Conservation (phyloP, 306 rosid genomes). For the Sicyos edulis region DNA sequence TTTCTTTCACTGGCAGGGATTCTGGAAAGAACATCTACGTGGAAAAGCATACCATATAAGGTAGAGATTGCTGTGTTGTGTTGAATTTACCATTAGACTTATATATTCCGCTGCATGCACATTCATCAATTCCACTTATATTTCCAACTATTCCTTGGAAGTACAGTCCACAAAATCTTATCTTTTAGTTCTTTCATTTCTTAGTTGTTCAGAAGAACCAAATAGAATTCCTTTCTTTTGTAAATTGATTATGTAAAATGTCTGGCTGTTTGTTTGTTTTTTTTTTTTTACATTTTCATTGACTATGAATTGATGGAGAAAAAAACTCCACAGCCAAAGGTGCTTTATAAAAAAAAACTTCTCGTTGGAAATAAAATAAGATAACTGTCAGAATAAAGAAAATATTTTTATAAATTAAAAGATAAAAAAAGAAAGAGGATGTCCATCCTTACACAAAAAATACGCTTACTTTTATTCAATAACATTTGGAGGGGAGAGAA, state of each 20-base stretch:
- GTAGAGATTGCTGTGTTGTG: constrained; percentile 25
- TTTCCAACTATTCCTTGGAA: neutral
- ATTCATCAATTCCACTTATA: neutral
- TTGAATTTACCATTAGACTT: neutral
- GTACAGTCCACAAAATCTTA: neutral
- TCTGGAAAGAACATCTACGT: constrained; percentile 95
- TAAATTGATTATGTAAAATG: neutral
- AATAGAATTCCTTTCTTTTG: neutral
- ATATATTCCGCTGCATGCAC: neutral
- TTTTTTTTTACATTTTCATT: too few relatives aligned
- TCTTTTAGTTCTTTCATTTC: neutral
- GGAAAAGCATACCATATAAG: constrained; percentile 93
- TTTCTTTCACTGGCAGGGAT: constrained; percentile 53
- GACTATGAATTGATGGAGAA: too few relatives aligned
- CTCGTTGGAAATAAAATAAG: too few relatives aligned
- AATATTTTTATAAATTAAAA: too few relatives aligned
- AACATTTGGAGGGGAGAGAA: neutral
- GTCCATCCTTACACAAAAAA: too few relatives aligned
- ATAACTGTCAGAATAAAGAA: too few relatives aligned
- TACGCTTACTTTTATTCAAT: too few relatives aligned
- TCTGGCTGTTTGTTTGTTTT: neutral
- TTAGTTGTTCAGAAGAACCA: neutral
- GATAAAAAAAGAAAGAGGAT: too few relatives aligned
- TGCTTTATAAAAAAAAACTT: too few relatives aligned
- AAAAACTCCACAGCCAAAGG: too few relatives aligned